phyloP scores from a whole-genome alignment of 164 flowering plant species.

The Nymphaea thermarum region DNA sequence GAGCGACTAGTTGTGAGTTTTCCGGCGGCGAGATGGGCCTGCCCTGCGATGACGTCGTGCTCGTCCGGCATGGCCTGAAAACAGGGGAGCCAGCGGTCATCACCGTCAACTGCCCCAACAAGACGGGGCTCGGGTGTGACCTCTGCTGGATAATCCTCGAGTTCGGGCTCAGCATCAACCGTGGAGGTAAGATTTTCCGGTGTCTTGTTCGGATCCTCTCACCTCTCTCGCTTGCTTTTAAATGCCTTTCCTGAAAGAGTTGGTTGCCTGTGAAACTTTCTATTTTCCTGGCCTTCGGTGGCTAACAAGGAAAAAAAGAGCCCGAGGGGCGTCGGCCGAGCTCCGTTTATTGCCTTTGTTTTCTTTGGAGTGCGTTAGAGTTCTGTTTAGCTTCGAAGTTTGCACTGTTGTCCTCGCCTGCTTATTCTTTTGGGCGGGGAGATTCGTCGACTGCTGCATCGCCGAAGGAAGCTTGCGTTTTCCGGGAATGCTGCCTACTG shows the following conservation, averaged over 20 bases:
- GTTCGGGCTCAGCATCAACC: slow-evolving; percentile 57
- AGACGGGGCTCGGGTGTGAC: slow-evolving; percentile 74
- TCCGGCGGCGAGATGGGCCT: slow-evolving; percentile 21
- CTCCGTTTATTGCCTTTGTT: too few relatives aligned
- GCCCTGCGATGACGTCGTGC: slow-evolving; percentile 52
- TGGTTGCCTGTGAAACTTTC: too few relatives aligned
- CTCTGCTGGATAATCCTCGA: slow-evolving; percentile 64
- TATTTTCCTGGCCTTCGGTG: too few relatives aligned
- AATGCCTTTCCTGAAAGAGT: not conserved
- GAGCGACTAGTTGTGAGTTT: not conserved
- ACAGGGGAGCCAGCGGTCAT: slow-evolving; percentile 51
- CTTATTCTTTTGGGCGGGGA: too few relatives aligned
- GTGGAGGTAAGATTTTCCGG: slow-evolving; percentile 43
- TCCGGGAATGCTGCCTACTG: too few relatives aligned
- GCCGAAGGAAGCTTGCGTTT: too few relatives aligned
- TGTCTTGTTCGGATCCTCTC: not conserved
- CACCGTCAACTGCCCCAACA: slow-evolving; percentile 79
- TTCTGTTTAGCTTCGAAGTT: too few relatives aligned
- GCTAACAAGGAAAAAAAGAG: too few relatives aligned
- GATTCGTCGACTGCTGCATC: too few relatives aligned
- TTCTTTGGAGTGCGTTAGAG: too few relatives aligned
- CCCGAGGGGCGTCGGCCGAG: too few relatives aligned
- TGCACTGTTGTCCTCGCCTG: too few relatives aligned
- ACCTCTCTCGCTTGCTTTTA: not conserved
- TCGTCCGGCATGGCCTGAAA: slow-evolving; percentile 36